These are phyloP conservation scores for Theileria parva DNA, from an alignment of 169 alveolate species.

Conservation along the genomic window DNA sequence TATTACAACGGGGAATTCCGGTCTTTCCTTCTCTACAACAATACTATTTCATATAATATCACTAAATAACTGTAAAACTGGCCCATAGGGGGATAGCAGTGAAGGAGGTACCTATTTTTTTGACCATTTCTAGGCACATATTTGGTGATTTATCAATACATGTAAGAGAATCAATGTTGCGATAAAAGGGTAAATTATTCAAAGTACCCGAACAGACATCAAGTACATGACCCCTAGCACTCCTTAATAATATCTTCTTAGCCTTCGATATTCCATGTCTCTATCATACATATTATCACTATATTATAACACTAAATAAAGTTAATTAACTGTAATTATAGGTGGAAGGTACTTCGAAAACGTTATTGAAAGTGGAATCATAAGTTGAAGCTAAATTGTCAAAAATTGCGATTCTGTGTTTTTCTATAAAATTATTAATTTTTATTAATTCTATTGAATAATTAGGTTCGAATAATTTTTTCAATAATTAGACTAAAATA, in stretches of 20 bases:
- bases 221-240: conserved; percentile 74
- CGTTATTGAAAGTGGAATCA: conserved; percentile 25
- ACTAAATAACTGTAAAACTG: not conserved
- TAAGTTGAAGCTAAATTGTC: conserved; percentile 54
- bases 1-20: conserved; percentile 73
- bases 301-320: not conserved
- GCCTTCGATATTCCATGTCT: conserved; percentile 33
- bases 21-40: conserved; percentile 51
- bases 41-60: not conserved
- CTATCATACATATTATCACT: conserved; percentile 1
- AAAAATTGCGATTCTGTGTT: conserved; percentile 52
- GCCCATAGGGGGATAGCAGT: not conserved
- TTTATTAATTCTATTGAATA: no score
- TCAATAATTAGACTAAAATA: not conserved
- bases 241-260: conserved; percentile 59
- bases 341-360: conserved; percentile 17
- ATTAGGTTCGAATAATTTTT: no score
- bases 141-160: conserved; percentile 71
- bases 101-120: conserved; percentile 58
- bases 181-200: conserved; percentile 62
- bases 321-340: not conserved
- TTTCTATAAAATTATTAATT: conserved; percentile 35
- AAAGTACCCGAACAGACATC: conserved; percentile 80
- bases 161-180: conserved; percentile 67
- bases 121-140: conserved; percentile 75